These are phyloP conservation scores for Voacanga thouarsii DNA, from an alignment of 257 asterid species.

Conservation along the genomic window DNA sequence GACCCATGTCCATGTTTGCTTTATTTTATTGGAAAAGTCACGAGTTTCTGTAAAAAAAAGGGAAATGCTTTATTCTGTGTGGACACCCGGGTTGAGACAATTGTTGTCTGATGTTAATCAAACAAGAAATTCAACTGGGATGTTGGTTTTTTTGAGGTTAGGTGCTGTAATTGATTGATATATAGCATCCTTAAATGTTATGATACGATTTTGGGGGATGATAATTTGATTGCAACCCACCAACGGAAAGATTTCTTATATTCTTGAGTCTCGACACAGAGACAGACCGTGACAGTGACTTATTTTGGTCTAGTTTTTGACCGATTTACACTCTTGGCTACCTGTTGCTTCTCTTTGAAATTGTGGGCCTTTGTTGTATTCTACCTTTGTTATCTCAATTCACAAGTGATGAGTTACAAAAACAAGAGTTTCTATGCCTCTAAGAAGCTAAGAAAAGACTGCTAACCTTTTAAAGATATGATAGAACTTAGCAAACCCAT, in stretches of 20 bases:
- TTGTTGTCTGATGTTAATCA: conserved; percentile 3
- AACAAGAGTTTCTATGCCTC: not conserved
- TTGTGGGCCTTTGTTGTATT: conserved; percentile 3
- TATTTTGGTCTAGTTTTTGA: not conserved
- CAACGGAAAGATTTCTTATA: not conserved
- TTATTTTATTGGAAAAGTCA: not conserved
- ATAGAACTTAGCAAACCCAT: not conserved
- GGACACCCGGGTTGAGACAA: conserved; percentile 5
- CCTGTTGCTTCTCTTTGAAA: not conserved
- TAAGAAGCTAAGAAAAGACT: not conserved
- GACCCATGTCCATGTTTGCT: conserved; percentile 6
- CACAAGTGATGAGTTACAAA: not conserved
- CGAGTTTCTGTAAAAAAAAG: not conserved
- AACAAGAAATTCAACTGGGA: conserved; percentile 2
- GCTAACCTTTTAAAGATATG: not conserved
- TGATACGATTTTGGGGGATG: conserved; percentile 3
- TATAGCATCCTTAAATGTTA: not conserved
- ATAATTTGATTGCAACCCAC: conserved; percentile 9
- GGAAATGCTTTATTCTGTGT: not conserved
- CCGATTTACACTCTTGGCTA: not conserved
- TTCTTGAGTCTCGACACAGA: not conserved
- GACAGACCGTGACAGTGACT: conserved; percentile 4
- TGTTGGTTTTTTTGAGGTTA: not conserved
- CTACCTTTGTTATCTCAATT: not conserved
- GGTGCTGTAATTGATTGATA: not conserved